Conservation (phyloP, 2,329 filamentous ascomycete species). For the Trichoderma semiorbis region DNA sequence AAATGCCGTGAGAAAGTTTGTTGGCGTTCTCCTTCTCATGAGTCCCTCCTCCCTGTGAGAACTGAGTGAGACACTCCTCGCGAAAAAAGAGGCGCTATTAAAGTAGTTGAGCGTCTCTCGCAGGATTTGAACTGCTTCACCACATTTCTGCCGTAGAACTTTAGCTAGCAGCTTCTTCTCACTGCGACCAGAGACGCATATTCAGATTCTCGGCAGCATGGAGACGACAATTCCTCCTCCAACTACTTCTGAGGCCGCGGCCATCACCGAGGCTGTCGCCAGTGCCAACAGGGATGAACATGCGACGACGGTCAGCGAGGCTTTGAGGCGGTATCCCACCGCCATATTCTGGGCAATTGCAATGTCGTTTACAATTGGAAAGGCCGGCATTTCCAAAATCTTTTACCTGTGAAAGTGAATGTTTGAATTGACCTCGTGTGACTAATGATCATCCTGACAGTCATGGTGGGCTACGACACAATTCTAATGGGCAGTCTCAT, state of each 20-base stretch:
- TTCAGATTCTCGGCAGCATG: neutral
- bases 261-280: slow-evolving; percentile 15
- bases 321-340: slow-evolving; percentile 26
- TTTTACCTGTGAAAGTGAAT: neutral
- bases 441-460: slow-evolving; percentile 10
- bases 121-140: too few relatives aligned
- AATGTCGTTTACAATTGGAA: slow-evolving; percentile 23
- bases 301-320: slow-evolving; percentile 23
- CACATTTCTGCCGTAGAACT: neutral
- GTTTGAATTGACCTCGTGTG: neutral
- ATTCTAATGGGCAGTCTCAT: slow-evolving; percentile 32
- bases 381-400: neutral
- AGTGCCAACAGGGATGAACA: slow-evolving; percentile 25
- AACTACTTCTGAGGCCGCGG: neutral
- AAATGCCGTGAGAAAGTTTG: neutral
- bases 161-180: neutral
- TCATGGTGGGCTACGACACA: slow-evolving; percentile 38
- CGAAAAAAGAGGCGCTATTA: neutral
- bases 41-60: neutral
- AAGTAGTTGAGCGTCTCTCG: neutral
- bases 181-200: neutral
- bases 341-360: slow-evolving; percentile 33
- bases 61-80: neutral
- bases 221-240: neutral
- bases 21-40: neutral